Evolutionary conservation across 495 filamentous ascomycete species (phyloP), one percentile per base, ranked within the genome.

Genomic region (Articulospora tetracladia): DNA sequence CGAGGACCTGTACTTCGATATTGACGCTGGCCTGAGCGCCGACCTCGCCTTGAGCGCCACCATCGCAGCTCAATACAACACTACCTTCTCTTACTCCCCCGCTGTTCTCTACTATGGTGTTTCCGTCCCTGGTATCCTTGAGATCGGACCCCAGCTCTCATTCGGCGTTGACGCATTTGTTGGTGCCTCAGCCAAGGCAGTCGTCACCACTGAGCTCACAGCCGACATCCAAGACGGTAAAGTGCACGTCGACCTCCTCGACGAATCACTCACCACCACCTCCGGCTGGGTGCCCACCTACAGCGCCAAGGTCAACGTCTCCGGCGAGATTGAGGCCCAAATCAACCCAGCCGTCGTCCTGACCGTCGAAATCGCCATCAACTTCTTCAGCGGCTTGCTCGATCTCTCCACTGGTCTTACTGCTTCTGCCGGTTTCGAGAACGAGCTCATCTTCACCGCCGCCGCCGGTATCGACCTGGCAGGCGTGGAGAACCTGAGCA

Each of bases 1-100:
- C 20, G 28, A 68, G n/a, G 56, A 44, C 46, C 60, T 68, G 15
- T 72, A 67, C 64, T 72, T 72, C 39, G 64, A 72, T 51, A 62
- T 72, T 58, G 69, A 72, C 25, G 58, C 68, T 8, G 63, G 58
- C 7, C 66, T 72, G 53, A 61, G 49, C 27, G 63, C 65, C 13
- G 57, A 66, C 54, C 25, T 70, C 22, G 56, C 61, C 6, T 30
- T 72, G 30, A 68, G 47, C 25, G 69, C 68, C 22, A 61, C 67
- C 1, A 36, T 70, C 28, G 63, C 57, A 3, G 55, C 59, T 11
- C 47, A 64, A 32, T 60, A 66, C 20, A 55, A 59, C 39, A 67
- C 61, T 30, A 67, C 62, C 28, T 65, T 66, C 49, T 62, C 54
- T 25, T 72, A 70, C 56, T 48, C 64, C 20, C 68, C 69, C 3